These are phyloP conservation scores for Tilletia horrida DNA, from an alignment of 1,284 basidiomycete species.

Conservation along the genomic window DNA sequence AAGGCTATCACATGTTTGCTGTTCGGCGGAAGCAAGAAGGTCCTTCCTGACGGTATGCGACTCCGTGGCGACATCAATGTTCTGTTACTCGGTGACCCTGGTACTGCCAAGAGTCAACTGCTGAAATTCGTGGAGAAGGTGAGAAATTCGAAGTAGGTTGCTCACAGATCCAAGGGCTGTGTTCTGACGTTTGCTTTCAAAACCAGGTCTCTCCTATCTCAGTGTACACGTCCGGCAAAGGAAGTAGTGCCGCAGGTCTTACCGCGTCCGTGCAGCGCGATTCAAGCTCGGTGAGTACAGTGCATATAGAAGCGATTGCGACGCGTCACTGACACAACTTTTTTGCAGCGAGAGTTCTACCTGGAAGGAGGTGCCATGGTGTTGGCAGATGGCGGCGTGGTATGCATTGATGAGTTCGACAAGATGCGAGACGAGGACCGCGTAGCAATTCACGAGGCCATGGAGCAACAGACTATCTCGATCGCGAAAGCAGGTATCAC, in stretches of 20 bases:
- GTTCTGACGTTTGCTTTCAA: background rate
- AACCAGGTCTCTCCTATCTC: conserved; percentile 85
- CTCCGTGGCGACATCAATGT: conserved; percentile 98
- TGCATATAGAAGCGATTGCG: background rate
- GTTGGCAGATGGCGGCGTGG: conserved; percentile 93
- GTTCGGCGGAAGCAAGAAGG: conserved; percentile 97
- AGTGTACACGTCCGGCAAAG: conserved; percentile 97
- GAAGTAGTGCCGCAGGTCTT: conserved; percentile 93
- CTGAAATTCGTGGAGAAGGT: conserved; percentile 99
- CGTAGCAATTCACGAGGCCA: conserved; percentile 98
- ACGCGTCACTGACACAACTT: conserved; percentile 13
- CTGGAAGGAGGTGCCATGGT: conserved; percentile 99
- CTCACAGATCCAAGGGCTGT: too few relatives aligned
- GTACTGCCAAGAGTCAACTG: conserved; percentile 94
- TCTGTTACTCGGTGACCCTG: conserved; percentile 89
- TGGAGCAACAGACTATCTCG: conserved; percentile 99
- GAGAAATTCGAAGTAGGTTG: conserved; percentile 17
- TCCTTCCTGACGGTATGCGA: conserved; percentile 95
- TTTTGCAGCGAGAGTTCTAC: conserved; percentile 84
- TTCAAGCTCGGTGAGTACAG: conserved; percentile 70
- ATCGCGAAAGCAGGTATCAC: conserved; percentile 99
- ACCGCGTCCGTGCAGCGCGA: conserved; percentile 97
- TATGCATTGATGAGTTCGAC: conserved; percentile 99
- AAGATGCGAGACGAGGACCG: conserved; percentile 99
- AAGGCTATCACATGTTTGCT: conserved; percentile 92